These are phyloP conservation scores for Pholiota microspora DNA, from an alignment of 768 basidiomycete species.

Conservation along the genomic window DNA sequence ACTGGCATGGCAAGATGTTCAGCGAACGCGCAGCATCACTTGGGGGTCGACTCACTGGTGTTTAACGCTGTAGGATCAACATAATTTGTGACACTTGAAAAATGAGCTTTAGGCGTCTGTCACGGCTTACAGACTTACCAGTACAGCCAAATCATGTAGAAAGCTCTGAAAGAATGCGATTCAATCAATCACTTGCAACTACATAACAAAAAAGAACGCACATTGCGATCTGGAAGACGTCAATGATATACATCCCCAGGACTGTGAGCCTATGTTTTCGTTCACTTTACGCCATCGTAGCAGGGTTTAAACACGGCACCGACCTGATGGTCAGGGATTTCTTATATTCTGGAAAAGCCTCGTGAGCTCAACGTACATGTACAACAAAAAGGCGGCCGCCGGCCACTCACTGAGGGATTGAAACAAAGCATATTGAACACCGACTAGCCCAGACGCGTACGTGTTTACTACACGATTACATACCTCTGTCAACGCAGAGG, in stretches of 20 bases:
- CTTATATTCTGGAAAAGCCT: not conserved
- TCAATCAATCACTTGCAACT: not conserved
- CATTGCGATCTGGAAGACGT: constrained; percentile 1
- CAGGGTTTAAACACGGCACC: not conserved
- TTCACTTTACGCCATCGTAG: not conserved
- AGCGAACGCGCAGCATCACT: not conserved
- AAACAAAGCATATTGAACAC: not conserved
- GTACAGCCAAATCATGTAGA: constrained; percentile 27
- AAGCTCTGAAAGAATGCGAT: constrained; percentile 16
- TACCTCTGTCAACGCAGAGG: not conserved
- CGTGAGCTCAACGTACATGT: not conserved
- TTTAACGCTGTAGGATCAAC: constrained; percentile 8
- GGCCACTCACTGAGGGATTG: not conserved
- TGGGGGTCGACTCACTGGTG: constrained; percentile 1
- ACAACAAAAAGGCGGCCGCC: not conserved
- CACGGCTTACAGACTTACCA: constrained; percentile 13
- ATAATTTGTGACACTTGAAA: constrained; percentile 12
- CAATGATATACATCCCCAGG: not conserved
- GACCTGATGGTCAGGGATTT: not conserved
- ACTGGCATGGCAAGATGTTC: constrained; percentile 16
- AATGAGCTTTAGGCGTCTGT: not conserved
- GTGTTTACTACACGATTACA: not conserved
- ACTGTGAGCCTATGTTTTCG: not conserved
- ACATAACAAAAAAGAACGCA: not conserved
- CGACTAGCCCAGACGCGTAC: not conserved